These are phyloP conservation scores for Tuber melanosporum DNA, from an alignment of 495 filamentous ascomycete genomes.

Conservation along the genomic window DNA sequence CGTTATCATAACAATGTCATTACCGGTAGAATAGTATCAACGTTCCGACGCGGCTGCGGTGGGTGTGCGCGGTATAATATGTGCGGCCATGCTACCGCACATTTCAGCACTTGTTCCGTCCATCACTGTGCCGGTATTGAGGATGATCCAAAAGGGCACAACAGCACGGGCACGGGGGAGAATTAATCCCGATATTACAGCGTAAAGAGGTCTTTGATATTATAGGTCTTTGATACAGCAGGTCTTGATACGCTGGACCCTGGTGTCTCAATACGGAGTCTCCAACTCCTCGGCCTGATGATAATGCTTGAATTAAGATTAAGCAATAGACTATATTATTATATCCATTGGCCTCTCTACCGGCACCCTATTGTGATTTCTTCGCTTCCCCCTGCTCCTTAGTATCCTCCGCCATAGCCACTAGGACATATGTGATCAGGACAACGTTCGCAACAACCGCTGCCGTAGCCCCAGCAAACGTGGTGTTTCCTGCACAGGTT, in stretches of 20 bases:
- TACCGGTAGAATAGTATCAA: neutral
- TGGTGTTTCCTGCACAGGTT: conserved; percentile 64
- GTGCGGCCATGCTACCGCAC: neutral
- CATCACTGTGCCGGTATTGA: no score
- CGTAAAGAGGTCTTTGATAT: neutral
- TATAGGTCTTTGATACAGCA: neutral
- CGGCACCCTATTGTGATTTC: conserved; percentile 33
- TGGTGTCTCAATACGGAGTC: neutral
- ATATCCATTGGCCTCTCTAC: neutral
- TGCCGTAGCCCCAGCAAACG: conserved; percentile 74
- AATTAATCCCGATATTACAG: neutral
- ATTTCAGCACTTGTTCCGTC: neutral
- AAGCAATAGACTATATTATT: neutral
- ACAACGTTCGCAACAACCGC: conserved; percentile 89
- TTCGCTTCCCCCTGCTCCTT: conserved; percentile 59
- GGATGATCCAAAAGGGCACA: neutral
- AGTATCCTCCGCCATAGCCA: conserved; percentile 83
- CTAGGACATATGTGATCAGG: conserved; percentile 80
- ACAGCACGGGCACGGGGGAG: neutral
- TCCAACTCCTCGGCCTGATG: neutral
- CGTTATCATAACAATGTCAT: neutral
- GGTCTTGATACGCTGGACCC: neutral
- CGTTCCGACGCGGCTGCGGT: neutral
- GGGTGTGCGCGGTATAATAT: neutral
- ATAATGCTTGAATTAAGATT: neutral